Base-by-base conservation (phyloP, 2,329 filamentous ascomycete genomes). In the Rutstroemia sp. region DNA sequence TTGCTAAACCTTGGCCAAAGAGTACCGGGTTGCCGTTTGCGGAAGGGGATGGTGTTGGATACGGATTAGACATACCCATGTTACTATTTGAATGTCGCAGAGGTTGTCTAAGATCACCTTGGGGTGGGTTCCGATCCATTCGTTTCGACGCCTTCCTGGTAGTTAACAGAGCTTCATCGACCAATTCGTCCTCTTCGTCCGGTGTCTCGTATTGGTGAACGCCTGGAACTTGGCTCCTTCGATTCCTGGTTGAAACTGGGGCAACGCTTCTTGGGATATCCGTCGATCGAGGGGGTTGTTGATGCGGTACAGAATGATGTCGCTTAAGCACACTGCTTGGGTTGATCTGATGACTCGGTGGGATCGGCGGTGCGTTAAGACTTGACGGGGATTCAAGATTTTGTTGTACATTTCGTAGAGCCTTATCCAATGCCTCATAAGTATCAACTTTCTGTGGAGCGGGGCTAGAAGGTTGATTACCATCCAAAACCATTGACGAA, bases 181-280 rank as follows among this genome's bases (percentile, higher is more conserved):
- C 79, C 9, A 99, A 79, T 73, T 99, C 94, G 58, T 99, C 94
- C 69, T 97, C 92, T 72, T 99, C 94, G 66, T 95, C 92, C 1
- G 94, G 90, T 0, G 92, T 92, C 68, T 99, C 94, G 69, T 97
- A 96, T 60, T 90, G 86, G 65, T 88, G 87, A 49, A 88, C 83
- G 4, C 88, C 86, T 4, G 79, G 76, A 14, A 89, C 85, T 70
- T 95, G 81, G 12, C 89, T 87, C 59, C 90, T 81, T 58, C 92
- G 80, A 14, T 91, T 94, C 60, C 92, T 81, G 70, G 86, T 90
- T 0, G 89, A 91, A 52, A 90, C 80, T 0, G 90, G 87, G 0
- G 80, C 73, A 12, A 71, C 68, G 47, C 70, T 72, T 14, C 82
- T 78, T 44, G 85, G 71, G 66, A 84, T 86, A 62, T 88, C 86